Conservation (phyloP, 345 rosid genomes). For the Clausena lansium region DNA sequence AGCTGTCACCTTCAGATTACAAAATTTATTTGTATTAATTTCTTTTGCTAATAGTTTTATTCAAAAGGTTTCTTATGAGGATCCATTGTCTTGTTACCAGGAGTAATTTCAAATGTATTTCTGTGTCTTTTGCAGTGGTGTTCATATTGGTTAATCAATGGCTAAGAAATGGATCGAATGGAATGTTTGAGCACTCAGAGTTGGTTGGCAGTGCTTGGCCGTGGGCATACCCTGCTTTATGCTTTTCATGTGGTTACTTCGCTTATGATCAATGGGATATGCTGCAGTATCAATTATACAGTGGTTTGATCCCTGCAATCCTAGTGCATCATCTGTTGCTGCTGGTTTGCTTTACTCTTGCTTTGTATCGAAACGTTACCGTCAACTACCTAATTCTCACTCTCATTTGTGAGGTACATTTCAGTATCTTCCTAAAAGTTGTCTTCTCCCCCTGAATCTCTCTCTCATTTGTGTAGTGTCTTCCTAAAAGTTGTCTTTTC, state of each 20-base stretch:
- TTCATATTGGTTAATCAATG: conserved; percentile 58
- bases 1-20: not conserved
- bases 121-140: conserved; percentile 50
- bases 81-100: not conserved
- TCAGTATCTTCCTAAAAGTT: not conserved
- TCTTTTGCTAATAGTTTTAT: not conserved
- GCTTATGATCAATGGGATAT: conserved; percentile 96
- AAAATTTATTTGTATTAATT: not conserved
- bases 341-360: conserved; percentile 85
- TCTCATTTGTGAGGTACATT: conserved; percentile 77
- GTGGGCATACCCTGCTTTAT: conserved; percentile 75
- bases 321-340: conserved; percentile 79
- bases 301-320: conserved; percentile 76
- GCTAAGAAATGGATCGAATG: conserved; percentile 38
- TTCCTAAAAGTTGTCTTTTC: too few relatives aligned
- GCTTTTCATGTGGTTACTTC: conserved; percentile 92
- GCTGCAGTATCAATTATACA: conserved; percentile 71
- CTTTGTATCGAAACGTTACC: conserved; percentile 75
- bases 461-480: not conserved
- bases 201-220: conserved; percentile 69
- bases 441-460: too few relatives aligned
- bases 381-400: conserved; percentile 88
- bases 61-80: not conserved
- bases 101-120: not conserved
- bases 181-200: conserved; percentile 69